Evolutionary conservation across 2,329 filamentous ascomycete species (phyloP), one percentile per base, ranked within the genome.

Genomic region (Decorospora gaudefroyi): DNA sequence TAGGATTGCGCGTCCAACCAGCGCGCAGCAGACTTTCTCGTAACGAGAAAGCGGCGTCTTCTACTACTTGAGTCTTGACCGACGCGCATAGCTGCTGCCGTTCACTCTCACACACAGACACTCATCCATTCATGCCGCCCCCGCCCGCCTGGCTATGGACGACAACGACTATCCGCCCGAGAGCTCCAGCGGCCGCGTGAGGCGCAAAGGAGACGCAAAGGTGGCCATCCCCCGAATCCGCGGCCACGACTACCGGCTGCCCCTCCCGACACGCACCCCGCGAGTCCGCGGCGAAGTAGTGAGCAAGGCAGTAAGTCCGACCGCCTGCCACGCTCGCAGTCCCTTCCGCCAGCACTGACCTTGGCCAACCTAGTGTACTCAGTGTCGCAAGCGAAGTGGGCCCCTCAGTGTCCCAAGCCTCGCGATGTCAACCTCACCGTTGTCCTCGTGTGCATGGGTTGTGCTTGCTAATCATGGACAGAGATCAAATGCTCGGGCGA

Each of bases 401-500:
- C 33, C 32, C 17, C 13, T 32, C 28, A n/a, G n/a, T n/a, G n/a
- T 25, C 23, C 6, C 31, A 28, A 12, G 9, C 15, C 23, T 26
- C 34, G 21, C 29, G 21, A 37, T 27, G 19, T 25, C 21, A 32
- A n/a, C 15, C 29, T 31, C 31, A 19, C 13, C 13, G 33, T 9
- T 35, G 22, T 6, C 25, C 6, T 37, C 36, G 11, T 30, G 21
- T 9, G n/a, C 12, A 2, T 11, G 12, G 4, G 12, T 32, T 29
- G 38, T 26, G 29, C 19, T n/a, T 12, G 37, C 46, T 53, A 26
- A 50, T 31, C 9, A 22, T 13, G 15, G 8, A 13, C 25, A 55
- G 69, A 59, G 56, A 50, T 67, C 30, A 69, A 65, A 38, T 72
- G 68, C 40, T 66, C 61, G 41, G 69, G 69, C 4, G 42, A 61